Evolutionary conservation across 345 rosid species (phyloP).

Genomic region (Conringia planisiliqua): DNA sequence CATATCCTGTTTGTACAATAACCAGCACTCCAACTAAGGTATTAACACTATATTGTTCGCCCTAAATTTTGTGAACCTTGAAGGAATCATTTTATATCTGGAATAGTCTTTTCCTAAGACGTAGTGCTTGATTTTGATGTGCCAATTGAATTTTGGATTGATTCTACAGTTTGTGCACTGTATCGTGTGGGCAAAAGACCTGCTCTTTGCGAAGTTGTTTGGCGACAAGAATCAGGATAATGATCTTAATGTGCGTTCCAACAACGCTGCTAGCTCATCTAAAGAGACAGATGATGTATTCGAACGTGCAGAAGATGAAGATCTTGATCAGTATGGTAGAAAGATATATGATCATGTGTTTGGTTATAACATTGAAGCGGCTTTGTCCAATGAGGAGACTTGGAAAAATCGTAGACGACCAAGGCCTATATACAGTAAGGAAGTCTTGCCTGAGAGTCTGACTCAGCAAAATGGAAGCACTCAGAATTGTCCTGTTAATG

Average conservation of each 20-base stretch:
- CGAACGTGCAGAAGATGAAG: slow-evolving; percentile 67
- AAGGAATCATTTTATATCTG: neutral
- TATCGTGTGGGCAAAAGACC: slow-evolving; percentile 97
- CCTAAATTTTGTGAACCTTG: neutral
- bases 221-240: slow-evolving; percentile 95
- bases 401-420: slow-evolving; percentile 89
- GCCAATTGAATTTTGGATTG: slow-evolving; percentile 8
- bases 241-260: slow-evolving; percentile 90
- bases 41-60: slow-evolving; percentile 7
- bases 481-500: slow-evolving; percentile 40
- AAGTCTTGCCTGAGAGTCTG: slow-evolving; percentile 49
- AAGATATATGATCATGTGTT: slow-evolving; percentile 97
- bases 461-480: slow-evolving; percentile 60
- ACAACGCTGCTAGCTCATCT: slow-evolving; percentile 58
- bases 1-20: slow-evolving; percentile 98
- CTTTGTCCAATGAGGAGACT: slow-evolving; percentile 91
- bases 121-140: neutral
- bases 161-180: slow-evolving; percentile 94
- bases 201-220: slow-evolving; percentile 94
- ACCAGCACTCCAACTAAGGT: slow-evolving; percentile 99
- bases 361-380: slow-evolving; percentile 89
- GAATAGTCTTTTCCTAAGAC: neutral
- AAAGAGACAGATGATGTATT: slow-evolving; percentile 71
- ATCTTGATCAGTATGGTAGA: slow-evolving; percentile 76
- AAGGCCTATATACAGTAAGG: slow-evolving; percentile 73